Base-by-base conservation (phyloP, 148 eudicot genomes). In the Tetragonia tetragonoides region DNA sequence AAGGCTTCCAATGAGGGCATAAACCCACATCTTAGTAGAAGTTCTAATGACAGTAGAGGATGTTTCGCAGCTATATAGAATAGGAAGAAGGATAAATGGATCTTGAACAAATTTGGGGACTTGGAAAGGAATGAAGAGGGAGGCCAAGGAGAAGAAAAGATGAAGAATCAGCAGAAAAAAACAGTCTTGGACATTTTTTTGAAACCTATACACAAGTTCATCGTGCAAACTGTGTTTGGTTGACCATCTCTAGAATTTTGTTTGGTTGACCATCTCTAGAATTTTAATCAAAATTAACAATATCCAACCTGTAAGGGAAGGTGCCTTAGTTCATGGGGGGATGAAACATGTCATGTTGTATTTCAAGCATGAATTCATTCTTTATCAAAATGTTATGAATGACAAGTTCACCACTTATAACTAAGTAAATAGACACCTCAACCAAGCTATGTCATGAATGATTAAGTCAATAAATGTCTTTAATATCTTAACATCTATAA, bases 1-100 rank as follows among this genome's bases (percentile, higher is more conserved):
- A 56, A 92, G 67, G 80, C 72, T 82, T 71, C 92, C 98, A 41
- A 87, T 78, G 77, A 89, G 67, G n/a, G 74, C 88, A 57, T 81
- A 82, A 51, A 87, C 73, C 84, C 89, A 80, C 79, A 87, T 90
- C 57, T 79, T 90, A 51, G 64, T 81, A 41, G 62, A 53, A 71
- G 40, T 17, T 61, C 17, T 7, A 56, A 38, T 23, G 41, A 66
- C 3, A 56, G 40, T 41, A 15, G 44, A 72, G 40, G 64, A 59
- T 72, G 41, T 51, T 66, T n/a, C 51, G 39, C 41, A 18, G 44
- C 41, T 24, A 2, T 21, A 23, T 18, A 3, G 14, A 54, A n/a
- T 3, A 56, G 3, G 77, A 72, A 76, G 49, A 24, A 23, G 47
- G 10, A 9, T 38, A 37, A 12, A 24, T 51, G 11, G 56, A 23